These are phyloP conservation scores for Acrocalymma vagum DNA, from an alignment of 2,329 filamentous ascomycete species.

Conservation along the genomic window DNA sequence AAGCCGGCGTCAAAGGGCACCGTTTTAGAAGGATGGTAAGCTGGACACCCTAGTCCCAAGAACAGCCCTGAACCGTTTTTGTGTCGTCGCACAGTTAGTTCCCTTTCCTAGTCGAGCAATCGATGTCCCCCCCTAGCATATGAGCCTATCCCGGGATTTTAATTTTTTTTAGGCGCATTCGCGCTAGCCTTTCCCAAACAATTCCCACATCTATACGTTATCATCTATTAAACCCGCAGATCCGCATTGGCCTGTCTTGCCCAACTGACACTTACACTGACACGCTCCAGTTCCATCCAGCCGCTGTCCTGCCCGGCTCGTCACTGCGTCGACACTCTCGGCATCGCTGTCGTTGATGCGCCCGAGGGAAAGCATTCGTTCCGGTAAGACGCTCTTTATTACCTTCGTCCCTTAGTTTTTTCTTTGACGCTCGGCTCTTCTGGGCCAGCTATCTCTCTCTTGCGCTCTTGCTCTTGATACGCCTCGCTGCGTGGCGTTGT, in stretches of 20 bases:
- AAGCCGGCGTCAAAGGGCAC: constrained; percentile 38
- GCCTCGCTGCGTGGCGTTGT: constrained; percentile 14
- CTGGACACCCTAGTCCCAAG: constrained; percentile 21
- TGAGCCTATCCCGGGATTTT: constrained; percentile 44
- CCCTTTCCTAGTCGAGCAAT: constrained; percentile 34
- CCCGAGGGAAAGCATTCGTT: constrained; percentile 36
- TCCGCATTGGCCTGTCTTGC: constrained; percentile 25
- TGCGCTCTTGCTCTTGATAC: constrained; percentile 14
- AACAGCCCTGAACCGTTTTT: constrained; percentile 22
- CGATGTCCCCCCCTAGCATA: constrained; percentile 39
- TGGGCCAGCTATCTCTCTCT: constrained; percentile 13
- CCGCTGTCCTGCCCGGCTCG: constrained; percentile 37
- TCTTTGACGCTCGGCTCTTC: constrained; percentile 15
- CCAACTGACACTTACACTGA: constrained; percentile 26
- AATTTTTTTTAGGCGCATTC: constrained; percentile 45
- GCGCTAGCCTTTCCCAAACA: constrained; percentile 43
- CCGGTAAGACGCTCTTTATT: constrained; percentile 39
- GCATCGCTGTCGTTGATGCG: constrained; percentile 38
- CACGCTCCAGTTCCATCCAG: constrained; percentile 39
- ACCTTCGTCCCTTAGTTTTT: constrained; percentile 3
- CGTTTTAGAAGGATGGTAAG: constrained; percentile 50
- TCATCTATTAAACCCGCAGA: constrained; percentile 47
- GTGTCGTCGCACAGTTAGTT: constrained; percentile 37
- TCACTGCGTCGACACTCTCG: constrained; percentile 39
- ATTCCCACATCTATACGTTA: constrained; percentile 48